Conservation (phyloP, 192 early-diverging fungal genomes). For the Rhizoclosmatium globosum region DNA sequence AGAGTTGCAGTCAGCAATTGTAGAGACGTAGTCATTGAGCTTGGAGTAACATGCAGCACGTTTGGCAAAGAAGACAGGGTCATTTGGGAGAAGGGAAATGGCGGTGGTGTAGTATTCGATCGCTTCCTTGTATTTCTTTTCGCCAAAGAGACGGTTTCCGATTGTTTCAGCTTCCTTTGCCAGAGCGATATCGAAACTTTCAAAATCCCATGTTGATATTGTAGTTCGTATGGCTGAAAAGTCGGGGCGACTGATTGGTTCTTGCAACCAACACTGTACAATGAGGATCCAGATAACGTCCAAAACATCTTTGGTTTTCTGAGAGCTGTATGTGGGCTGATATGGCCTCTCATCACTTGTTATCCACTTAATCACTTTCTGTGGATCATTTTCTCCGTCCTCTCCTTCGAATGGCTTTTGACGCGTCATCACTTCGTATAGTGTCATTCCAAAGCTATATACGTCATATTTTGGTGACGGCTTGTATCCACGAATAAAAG, state of each 20-base stretch:
- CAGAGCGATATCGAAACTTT: not conserved
- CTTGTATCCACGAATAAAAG: slow-evolving; percentile 1
- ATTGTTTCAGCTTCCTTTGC: slow-evolving; percentile 75
- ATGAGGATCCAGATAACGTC: not conserved
- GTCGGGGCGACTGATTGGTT: too few species aligned
- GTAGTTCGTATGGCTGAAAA: not conserved
- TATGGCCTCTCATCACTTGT: not conserved
- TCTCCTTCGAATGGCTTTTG: not conserved
- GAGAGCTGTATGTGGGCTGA: not conserved
- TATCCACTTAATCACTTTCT: not conserved
- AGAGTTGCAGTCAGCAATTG: slow-evolving; percentile 83
- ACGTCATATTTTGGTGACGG: not conserved
- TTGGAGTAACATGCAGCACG: slow-evolving; percentile 93
- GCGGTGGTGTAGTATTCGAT: slow-evolving; percentile 90
- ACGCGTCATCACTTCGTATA: not conserved
- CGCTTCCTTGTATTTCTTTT: slow-evolving; percentile 85
- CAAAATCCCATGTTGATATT: not conserved
- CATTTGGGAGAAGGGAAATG: slow-evolving; percentile 72
- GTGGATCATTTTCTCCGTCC: not conserved
- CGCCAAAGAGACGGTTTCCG: slow-evolving; percentile 88
- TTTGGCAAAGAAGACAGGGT: slow-evolving; percentile 92
- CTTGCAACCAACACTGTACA: not conserved
- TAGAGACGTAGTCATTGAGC: slow-evolving; percentile 72
- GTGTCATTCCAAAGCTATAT: too few species aligned
- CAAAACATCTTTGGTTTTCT: not conserved